phyloP scores from a whole-genome alignment of 139 green algal species.

The Closterium sp. region DNA sequence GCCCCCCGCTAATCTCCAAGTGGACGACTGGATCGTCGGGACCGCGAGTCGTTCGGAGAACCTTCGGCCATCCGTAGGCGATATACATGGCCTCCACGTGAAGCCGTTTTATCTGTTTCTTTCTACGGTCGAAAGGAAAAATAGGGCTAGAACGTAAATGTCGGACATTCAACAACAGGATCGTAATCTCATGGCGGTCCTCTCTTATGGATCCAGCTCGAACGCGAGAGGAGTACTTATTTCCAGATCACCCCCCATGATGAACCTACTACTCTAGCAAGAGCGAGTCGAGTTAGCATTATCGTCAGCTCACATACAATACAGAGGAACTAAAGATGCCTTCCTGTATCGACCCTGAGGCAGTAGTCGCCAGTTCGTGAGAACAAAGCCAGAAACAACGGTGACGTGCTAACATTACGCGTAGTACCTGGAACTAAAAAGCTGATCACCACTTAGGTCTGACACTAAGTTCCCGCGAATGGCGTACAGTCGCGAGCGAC shows the following conservation, averaged over 20 bases:
- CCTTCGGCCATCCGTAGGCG: conserved; percentile 42
- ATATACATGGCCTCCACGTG: conserved; percentile 14
- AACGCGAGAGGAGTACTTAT: too few relatives aligned
- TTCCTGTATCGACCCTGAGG: neutral
- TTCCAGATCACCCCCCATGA: neutral
- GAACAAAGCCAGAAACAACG: neutral
- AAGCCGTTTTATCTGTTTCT: too few relatives aligned
- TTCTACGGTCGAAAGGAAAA: too few relatives aligned
- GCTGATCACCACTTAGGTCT: too few relatives aligned
- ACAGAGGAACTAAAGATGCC: neutral
- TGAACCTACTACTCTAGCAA: neutral
- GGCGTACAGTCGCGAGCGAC: too few relatives aligned
- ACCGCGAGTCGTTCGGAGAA: too few relatives aligned
- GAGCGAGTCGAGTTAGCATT: neutral
- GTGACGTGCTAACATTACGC: neutral
- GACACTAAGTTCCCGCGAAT: too few relatives aligned
- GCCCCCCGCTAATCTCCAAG: neutral
- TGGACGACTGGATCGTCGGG: conserved; percentile 25
- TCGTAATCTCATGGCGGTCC: neutral
- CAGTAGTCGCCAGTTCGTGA: neutral
- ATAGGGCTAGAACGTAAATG: too few relatives aligned
- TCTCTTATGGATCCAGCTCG: neutral
- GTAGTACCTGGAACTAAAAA: too few relatives aligned
- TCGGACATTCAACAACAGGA: too few relatives aligned
- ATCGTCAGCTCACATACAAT: neutral